Percentiles rank a stretch among this genome's conserved stretches.
These are phyloP conservation scores for Penicillium occitanis DNA, from an alignment of 2,329 filamentous ascomycete genomes.

Conservation along the genomic window DNA sequence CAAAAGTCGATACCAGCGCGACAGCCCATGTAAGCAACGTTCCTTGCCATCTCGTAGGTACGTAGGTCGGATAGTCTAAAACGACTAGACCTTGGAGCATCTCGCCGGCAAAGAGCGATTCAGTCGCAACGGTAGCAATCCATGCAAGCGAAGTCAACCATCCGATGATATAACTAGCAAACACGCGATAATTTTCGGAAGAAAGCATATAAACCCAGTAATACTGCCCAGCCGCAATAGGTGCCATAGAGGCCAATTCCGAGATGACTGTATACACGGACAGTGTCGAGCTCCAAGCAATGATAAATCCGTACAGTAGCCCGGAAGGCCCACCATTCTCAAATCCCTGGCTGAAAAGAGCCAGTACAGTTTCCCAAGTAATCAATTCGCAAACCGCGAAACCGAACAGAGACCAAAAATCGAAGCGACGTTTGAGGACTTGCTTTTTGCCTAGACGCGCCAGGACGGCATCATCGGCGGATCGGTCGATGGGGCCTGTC, in stretches of 20 bases:
- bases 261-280: slow-evolving; percentile 50
- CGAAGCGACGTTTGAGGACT: slow-evolving; percentile 47
- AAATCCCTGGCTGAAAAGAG: slow-evolving; percentile 44
- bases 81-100: slow-evolving; percentile 49
- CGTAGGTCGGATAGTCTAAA: slow-evolving; percentile 44
- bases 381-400: slow-evolving; percentile 49
- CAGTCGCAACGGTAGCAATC: slow-evolving; percentile 46
- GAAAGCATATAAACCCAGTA: slow-evolving; percentile 51
- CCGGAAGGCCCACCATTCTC: slow-evolving; percentile 51
- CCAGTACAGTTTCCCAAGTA: slow-evolving; percentile 49
- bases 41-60: slow-evolving; percentile 45
- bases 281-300: slow-evolving; percentile 53
- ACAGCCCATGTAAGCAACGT: slow-evolving; percentile 47
- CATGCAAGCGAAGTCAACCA: slow-evolving; percentile 48
- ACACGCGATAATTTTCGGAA: slow-evolving; percentile 40
- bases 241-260: slow-evolving; percentile 50
- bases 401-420: slow-evolving; percentile 45
- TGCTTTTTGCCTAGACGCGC: slow-evolving; percentile 49
- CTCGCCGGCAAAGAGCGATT: slow-evolving; percentile 46
- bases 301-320: slow-evolving; percentile 53
- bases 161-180: slow-evolving; percentile 46
- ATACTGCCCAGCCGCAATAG: slow-evolving; percentile 49
- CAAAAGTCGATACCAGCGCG: slow-evolving; percentile 40
- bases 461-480: slow-evolving; percentile 38
- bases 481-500: slow-evolving; percentile 17